Evolutionary conservation across 768 basidiomycete genomes (phyloP), one percentile per base, ranked within the genome.

Genomic region (Leccinum truebloodii): DNA sequence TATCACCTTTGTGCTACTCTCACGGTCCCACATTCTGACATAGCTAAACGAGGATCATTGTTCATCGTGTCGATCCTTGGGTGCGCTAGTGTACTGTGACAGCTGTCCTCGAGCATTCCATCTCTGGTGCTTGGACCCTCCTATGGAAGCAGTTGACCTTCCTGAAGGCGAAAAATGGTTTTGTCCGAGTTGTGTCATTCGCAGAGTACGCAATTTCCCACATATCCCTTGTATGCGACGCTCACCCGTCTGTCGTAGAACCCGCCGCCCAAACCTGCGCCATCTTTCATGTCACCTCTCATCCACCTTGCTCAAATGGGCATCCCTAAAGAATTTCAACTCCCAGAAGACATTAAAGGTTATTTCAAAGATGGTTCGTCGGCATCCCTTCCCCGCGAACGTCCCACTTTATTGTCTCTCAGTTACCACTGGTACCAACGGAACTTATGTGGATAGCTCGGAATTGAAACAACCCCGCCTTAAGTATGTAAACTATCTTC

Each of bases 91-190:
- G 20, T 98, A 97, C 73, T 99, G 97, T 75, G 97, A 98, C 74
- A 95, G 95, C 20, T 99, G 97, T 73, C 93, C 96, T 37, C 80
- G 90, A 64, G 94, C 95, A 7, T 99, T 97, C 75, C 97, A 99
- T 76, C 86, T 98, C 61, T 88, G 90, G 84, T 99, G 97, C 75
- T 82, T 99, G 65, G 91, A 99, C 74, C 97, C 97, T 56, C 97
- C 97, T 22, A 84, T 98, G 80, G 92, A 95, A 63, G 79, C 86
- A 53, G 82, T 89, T 62, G 94, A 97, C 74, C 85, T 97, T 50
- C 90, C 91, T 13, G 90, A 92, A 76, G 84, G 87, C 66, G 78
- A 81, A 52, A 81, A 84, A 71, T 94, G 89, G 88, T 92, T 86
- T 75, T 93, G 92, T 75, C 88, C 87, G 44, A 79, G 82, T 57